phyloP scores from a whole-genome alignment of 148 eudicot genomes.

The Arbutus unedo region DNA sequence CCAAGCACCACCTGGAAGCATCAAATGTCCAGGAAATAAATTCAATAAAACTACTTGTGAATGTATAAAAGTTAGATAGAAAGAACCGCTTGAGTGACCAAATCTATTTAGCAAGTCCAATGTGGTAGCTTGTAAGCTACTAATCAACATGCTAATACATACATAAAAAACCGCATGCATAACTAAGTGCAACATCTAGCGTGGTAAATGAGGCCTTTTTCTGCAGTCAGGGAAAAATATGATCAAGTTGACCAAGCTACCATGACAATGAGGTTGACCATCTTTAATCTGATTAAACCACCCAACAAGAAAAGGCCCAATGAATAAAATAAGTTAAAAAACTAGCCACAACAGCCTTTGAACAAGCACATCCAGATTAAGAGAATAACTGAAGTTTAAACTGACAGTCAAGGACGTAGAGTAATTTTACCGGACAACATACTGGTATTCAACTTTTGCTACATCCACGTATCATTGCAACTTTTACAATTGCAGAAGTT shows the following conservation, averaged over 20 bases:
- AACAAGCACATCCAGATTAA: background rate
- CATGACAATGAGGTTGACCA: background rate
- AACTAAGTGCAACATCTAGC: background rate
- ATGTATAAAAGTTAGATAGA: background rate
- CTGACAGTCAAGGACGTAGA: background rate
- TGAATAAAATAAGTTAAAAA: background rate
- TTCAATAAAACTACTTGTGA: slow-evolving; percentile 4
- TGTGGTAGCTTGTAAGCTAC: background rate
- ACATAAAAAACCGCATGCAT: background rate
- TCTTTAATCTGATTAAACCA: background rate
- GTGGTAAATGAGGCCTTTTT: background rate
- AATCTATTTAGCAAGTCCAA: background rate
- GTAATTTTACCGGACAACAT: background rate
- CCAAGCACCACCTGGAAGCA: slow-evolving; percentile 78
- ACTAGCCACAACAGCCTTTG: background rate
- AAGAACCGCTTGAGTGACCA: background rate
- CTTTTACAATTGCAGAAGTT: background rate
- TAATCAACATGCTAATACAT: slow-evolving; percentile 1
- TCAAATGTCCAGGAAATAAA: background rate
- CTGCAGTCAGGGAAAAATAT: background rate
- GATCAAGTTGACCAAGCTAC: background rate
- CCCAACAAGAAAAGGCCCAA: background rate
- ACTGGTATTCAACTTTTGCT: background rate
- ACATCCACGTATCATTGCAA: background rate
- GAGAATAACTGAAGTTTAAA: background rate